Conservation (phyloP, 2,329 filamentous ascomycete genomes). For the Calonectria hongkongensis region DNA sequence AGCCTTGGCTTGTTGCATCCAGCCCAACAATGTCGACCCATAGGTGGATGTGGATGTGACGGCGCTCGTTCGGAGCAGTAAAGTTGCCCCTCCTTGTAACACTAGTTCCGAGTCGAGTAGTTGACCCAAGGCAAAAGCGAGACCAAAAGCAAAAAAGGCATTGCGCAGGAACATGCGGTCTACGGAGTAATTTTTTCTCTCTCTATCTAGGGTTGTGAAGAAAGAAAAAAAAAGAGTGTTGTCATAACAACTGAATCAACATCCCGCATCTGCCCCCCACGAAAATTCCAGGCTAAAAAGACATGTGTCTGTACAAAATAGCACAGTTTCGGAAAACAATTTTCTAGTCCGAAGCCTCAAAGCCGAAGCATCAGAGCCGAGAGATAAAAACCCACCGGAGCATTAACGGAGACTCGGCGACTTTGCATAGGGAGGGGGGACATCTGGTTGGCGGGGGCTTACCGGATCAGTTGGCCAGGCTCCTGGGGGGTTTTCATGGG, state of each 20-base stretch:
- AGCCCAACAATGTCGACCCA: conserved; percentile 37
- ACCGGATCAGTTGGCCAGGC: conserved; percentile 50
- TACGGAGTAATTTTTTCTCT: not conserved
- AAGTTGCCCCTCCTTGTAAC: conserved; percentile 17
- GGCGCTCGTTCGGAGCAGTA: conserved; percentile 12
- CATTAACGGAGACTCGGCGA: conserved; percentile 33
- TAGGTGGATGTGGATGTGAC: conserved; percentile 22
- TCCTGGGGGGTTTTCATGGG: conserved; percentile 25
- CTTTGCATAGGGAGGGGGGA: conserved; percentile 19
- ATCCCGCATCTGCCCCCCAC: conserved; percentile 21
- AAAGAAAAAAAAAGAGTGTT: conserved; percentile 1
- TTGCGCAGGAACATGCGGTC: not conserved
- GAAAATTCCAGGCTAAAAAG: conserved; percentile 8
- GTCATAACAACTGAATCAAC: conserved; percentile 23
- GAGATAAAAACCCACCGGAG: conserved; percentile 20
- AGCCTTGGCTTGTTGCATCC: conserved; percentile 17
- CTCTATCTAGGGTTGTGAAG: not conserved
- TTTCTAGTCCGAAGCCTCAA: not conserved
- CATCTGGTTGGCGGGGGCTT: conserved; percentile 27
- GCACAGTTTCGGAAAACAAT: not conserved
- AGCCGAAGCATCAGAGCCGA: not conserved
- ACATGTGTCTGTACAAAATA: not conserved
- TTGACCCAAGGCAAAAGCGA: conserved; percentile 14
- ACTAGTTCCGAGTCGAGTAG: conserved; percentile 24
- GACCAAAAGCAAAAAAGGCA: not conserved